Conservation (phyloP, 2,329 filamentous ascomycete species). For the Fusarium hainanense region DNA sequence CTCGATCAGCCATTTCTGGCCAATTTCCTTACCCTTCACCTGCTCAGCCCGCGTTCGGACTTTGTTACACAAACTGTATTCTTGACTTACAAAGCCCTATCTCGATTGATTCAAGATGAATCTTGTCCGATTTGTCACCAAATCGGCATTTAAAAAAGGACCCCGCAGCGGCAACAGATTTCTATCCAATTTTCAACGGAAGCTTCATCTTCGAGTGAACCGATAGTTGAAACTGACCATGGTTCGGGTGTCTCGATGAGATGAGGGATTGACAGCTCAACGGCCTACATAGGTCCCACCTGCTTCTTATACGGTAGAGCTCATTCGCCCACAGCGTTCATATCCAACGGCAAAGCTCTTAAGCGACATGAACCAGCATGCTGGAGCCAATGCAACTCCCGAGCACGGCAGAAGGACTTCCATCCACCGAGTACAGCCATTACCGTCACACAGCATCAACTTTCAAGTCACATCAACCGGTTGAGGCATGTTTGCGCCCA, state of each 20-base stretch:
- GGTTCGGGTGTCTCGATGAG: background rate
- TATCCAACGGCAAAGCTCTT: background rate
- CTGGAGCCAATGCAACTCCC: background rate
- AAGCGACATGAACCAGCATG: background rate
- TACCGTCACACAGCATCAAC: background rate
- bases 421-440: no score
- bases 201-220: background rate
- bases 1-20: background rate
- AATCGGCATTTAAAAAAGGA: background rate
- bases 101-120: background rate
- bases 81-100: background rate
- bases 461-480: background rate
- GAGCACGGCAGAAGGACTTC: background rate
- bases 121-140: background rate
- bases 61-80: background rate
- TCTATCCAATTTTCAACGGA: background rate
- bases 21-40: background rate
- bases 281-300: background rate
- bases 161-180: constrained; percentile 14
- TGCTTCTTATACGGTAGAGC: background rate
- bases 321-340: background rate
- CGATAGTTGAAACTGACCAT: background rate
- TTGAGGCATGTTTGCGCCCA: background rate
- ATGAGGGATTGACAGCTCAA: background rate
- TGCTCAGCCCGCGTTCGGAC: background rate